Evolutionary conservation across 2,329 filamentous ascomycete species (phyloP).

Genomic region (Diaporthe amygdali): DNA sequence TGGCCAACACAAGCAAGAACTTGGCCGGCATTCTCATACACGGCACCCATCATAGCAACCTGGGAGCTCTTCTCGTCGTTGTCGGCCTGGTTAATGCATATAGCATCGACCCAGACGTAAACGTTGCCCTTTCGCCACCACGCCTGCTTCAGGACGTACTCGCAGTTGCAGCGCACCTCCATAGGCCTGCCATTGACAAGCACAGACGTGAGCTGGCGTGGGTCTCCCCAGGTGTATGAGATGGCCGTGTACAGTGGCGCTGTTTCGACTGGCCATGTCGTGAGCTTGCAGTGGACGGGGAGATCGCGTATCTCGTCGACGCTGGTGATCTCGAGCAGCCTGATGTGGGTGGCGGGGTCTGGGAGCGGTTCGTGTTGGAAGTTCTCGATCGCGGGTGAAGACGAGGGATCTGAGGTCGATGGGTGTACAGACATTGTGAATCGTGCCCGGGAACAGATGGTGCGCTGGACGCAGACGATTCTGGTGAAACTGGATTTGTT

Average conservation of each 20-base stretch:
- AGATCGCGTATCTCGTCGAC: neutral
- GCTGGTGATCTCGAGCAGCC: neutral
- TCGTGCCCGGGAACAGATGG: too few species aligned
- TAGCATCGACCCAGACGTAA: conserved; percentile 13
- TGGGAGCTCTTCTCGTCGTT: conserved; percentile 1
- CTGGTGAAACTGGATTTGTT: neutral
- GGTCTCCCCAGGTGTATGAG: conserved; percentile 13
- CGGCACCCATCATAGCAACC: conserved; percentile 1
- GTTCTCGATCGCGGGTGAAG: too few species aligned
- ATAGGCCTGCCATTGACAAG: neutral
- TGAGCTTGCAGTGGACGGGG: neutral
- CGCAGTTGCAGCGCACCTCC: conserved; percentile 3
- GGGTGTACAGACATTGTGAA: too few species aligned
- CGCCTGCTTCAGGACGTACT: neutral
- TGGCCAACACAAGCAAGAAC: conserved; percentile 8
- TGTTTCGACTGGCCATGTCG: neutral
- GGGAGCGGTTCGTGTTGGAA: neutral
- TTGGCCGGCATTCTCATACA: neutral
- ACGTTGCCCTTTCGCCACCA: neutral
- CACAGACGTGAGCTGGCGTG: rapidly evolving
- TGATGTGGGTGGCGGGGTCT: neutral
- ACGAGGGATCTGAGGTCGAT: too few species aligned
- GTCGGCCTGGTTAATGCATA: conserved; percentile 12
- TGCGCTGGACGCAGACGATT: too few species aligned
- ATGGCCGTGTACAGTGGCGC: neutral